phyloP scores from a whole-genome alignment of 2,329 filamentous ascomycete genomes.

The Diplocarpon rosae region DNA sequence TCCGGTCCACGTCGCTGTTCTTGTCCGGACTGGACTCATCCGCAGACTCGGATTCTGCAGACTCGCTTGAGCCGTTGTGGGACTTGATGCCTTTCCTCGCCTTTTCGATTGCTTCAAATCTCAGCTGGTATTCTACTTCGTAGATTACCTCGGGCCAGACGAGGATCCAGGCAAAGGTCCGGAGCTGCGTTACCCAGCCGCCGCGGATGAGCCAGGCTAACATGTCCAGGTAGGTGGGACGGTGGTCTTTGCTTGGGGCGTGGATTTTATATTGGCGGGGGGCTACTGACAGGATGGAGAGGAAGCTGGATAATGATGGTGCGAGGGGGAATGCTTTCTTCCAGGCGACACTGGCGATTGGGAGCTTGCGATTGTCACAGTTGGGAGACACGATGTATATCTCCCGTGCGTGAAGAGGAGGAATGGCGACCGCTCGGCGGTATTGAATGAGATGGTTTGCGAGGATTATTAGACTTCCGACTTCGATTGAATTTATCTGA shows the following conservation, averaged over 20 bases:
- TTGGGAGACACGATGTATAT: constrained; percentile 88
- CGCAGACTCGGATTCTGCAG: constrained; percentile 7
- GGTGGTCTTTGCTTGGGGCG: constrained; percentile 79
- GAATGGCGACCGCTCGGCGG: constrained; percentile 84
- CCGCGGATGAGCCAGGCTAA: constrained; percentile 87
- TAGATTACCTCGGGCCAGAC: constrained; percentile 74
- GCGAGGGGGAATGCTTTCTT: constrained; percentile 71
- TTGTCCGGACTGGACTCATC: constrained; percentile 18
- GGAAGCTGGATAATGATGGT: constrained; percentile 73
- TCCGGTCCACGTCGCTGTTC: constrained; percentile 16
- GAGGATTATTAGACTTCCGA: constrained; percentile 74
- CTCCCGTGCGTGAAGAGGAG: constrained; percentile 80
- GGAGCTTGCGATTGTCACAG: constrained; percentile 63
- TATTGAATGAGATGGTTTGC: constrained; percentile 93
- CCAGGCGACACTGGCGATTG: constrained; percentile 60
- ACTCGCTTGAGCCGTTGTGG: constrained; percentile 12
- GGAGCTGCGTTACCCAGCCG: constrained; percentile 87
- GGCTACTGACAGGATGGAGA: constrained; percentile 69
- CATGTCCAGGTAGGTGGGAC: constrained; percentile 79
- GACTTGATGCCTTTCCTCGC: constrained; percentile 24
- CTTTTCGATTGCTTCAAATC: constrained; percentile 39
- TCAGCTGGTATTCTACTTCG: constrained; percentile 62
- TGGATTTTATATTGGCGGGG: constrained; percentile 75
- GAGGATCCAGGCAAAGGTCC: constrained; percentile 82
- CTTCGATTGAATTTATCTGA: constrained; percentile 58